Evolutionary conservation across 2,329 filamentous ascomycete genomes (phyloP).

Genomic region (Keithomyces neogunnii): DNA sequence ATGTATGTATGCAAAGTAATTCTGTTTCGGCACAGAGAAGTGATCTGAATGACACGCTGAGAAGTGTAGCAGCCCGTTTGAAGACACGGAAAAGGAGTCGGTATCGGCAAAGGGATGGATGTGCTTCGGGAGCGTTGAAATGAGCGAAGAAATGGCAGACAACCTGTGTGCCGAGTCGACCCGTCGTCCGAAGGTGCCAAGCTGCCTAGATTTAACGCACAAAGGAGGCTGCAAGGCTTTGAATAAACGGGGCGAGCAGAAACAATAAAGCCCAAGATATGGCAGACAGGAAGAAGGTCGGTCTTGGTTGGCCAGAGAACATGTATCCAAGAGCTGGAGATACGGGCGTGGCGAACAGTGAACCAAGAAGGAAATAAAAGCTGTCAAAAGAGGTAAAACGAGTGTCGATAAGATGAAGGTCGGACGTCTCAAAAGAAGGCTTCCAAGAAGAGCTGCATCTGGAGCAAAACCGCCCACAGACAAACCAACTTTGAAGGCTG

Average conservation of each 20-base stretch:
- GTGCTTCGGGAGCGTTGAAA: neutral
- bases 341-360: constrained; percentile 10
- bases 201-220: neutral
- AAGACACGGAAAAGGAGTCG: neutral
- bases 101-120: neutral
- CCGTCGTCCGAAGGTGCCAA: constrained; percentile 5
- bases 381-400: constrained; percentile 24
- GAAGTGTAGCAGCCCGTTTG: neutral
- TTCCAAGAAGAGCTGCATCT: constrained; percentile 19
- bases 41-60: neutral
- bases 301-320: neutral
- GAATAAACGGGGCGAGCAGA: constrained; percentile 9
- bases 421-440: constrained; percentile 16
- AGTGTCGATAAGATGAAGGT: constrained; percentile 21
- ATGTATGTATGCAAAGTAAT: constrained; percentile 9
- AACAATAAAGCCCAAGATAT: constrained; percentile 8
- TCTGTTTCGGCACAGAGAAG: constrained; percentile 6
- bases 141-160: constrained; percentile 2
- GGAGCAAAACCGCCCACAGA: constrained; percentile 14
- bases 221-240: constrained; percentile 5
- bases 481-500: constrained; percentile 17
- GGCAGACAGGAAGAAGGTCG: neutral
- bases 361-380: constrained; percentile 22
- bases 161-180: constrained; percentile 2
- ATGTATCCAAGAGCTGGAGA: neutral